Evolutionary conservation across 78 protist genomes (phyloP), one percentile per base, ranked within the genome.

Genomic region (slime mould (Dictyostelium discoideum)): DNA sequence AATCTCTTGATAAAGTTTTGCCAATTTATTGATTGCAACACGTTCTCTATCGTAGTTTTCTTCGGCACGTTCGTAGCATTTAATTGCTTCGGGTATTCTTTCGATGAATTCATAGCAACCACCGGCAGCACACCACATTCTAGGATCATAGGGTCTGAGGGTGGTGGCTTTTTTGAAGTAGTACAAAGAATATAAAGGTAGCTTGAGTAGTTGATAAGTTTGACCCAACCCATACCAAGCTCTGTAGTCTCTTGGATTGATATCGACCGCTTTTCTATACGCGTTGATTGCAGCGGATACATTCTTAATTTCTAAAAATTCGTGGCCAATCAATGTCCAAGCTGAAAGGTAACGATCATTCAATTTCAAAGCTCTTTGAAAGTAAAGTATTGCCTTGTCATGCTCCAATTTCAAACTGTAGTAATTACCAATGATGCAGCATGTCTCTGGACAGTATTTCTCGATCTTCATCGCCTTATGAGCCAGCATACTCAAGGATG

Each of bases 261-360:
- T 74, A 37, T 97, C 98, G 10, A 98, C 89, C 2, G 98, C 99
- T 37, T 88, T 46, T 39, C 99, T 85, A 96, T 99, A 99, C 13
- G 99, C 99, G 18, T 97, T 96, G 48, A 99, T 97, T 3, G 99
- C 99, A 0, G 98, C 98, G 0, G 89, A 69, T 2, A 98, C 96
- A 85, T 98, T 98, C 37, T 97, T 92, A 87, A 98, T 85, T 86
- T 99, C 99, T 44, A 98, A 87, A 92, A 92, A 97, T 42, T 98
- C 99, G 84, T 99, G 99, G 22, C 99, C 99, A 97, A 99, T 98
- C 32, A 99, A 94, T 20, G 98, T 98, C 99, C 99, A 99, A 20
- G 99, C 99, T 37, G 94, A 84, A 0, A 93, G 65, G 69, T 93
- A 93, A 14, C 77, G 87, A 29, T 85, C 88, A 67, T 87, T 92